Percentiles rank a stretch among this genome's conserved stretches.
Evolutionary conservation across 345 rosid genomes (phyloP).

Genomic region (Gossypium bickii): DNA sequence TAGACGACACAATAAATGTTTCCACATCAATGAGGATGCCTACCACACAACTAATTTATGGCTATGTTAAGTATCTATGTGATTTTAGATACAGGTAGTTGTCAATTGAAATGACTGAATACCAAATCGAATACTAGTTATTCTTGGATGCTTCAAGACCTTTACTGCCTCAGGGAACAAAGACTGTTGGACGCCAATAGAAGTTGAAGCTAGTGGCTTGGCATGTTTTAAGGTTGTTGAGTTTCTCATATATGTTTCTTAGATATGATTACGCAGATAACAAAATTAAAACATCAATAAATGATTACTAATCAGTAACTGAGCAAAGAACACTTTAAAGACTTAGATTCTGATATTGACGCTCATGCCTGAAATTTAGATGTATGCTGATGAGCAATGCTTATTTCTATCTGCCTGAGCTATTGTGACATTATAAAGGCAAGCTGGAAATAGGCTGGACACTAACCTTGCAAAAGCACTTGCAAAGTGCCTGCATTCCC

Average conservation of each 20-base stretch:
- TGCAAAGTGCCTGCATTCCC: constrained; percentile 95
- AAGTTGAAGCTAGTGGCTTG: background rate
- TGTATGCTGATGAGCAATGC: background rate
- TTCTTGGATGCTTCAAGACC: constrained; percentile 3
- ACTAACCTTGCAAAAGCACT: constrained; percentile 96
- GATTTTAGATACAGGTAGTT: background rate
- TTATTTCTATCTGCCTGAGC: constrained; percentile 1
- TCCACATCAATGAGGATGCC: background rate
- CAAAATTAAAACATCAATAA: background rate
- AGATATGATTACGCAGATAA: background rate
- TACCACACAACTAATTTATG: background rate
- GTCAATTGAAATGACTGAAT: background rate
- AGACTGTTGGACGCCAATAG: constrained; percentile 1
- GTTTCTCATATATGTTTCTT: background rate
- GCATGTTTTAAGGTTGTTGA: background rate
- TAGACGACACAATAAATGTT: background rate
- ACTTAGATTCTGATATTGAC: background rate
- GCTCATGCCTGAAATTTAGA: background rate
- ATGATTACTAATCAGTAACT: background rate
- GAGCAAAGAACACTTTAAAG: background rate
- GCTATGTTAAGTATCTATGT: background rate
- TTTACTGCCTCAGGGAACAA: background rate
- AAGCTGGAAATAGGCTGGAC: background rate
- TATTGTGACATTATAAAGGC: background rate
- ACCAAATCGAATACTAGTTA: background rate